Evolutionary conservation across 805 yeast species (phyloP).

Genomic region (Myxozyma geophila): DNA sequence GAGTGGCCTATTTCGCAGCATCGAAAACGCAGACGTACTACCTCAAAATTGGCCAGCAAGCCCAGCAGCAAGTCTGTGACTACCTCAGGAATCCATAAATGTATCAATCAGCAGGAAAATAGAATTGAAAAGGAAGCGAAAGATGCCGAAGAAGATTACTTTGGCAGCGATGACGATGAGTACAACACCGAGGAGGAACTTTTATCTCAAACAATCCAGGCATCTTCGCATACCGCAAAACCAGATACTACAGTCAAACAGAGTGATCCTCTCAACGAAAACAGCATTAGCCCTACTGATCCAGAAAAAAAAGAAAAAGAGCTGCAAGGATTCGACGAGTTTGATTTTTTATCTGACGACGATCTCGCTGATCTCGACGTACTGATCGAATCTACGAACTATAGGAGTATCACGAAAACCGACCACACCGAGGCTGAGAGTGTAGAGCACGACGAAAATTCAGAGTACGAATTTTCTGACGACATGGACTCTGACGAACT

Average conservation of each 20-base stretch:
- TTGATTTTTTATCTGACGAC: conserved; percentile 3
- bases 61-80: not conserved
- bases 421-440: too few species aligned
- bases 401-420: not conserved
- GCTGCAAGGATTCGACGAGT: conserved; percentile 1
- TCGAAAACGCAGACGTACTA: conserved; percentile 9
- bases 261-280: too few species aligned
- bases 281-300: too few species aligned
- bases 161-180: conserved; percentile 18
- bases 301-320: not conserved
- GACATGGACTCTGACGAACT: too few species aligned
- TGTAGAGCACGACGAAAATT: too few species aligned
- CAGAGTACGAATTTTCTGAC: too few species aligned
- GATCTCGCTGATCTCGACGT: not conserved
- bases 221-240: too few species aligned
- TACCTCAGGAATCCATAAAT: not conserved
- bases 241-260: too few species aligned
- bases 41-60: not conserved
- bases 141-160: conserved; percentile 9
- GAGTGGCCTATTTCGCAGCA: conserved; percentile 27
- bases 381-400: not conserved
- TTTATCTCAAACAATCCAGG: too few species aligned
- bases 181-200: not conserved
- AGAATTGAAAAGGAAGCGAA: not conserved
- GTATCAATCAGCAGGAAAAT: not conserved